Evolutionary conservation across 2,329 filamentous ascomycete genomes (phyloP).

Genomic region (Botrytis elliptica): DNA sequence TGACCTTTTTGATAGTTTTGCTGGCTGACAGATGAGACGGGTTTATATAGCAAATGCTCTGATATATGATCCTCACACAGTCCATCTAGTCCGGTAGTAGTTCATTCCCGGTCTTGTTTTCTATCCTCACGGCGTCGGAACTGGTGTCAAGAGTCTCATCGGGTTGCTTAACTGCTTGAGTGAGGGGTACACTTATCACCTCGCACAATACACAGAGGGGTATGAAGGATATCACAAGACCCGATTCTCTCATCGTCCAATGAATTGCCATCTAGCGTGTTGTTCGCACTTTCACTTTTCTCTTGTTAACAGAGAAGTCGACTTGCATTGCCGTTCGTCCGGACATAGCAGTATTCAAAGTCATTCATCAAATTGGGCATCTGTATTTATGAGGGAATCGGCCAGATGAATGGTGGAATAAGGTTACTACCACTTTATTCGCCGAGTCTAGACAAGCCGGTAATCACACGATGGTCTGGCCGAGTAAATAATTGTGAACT

Average conservation of each 20-base stretch:
- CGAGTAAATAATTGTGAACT: background rate
- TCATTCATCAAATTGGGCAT: background rate
- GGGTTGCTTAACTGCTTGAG: background rate
- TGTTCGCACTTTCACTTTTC: background rate
- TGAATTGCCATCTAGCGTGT: background rate
- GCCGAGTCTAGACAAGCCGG: background rate
- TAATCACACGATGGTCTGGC: background rate
- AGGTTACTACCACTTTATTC: background rate
- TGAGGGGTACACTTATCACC: background rate
- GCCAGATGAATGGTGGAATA: too few species aligned
- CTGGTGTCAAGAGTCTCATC: background rate
- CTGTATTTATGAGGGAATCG: background rate
- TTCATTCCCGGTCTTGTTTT: background rate
- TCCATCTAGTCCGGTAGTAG: background rate
- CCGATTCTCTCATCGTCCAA: background rate
- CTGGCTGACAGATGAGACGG: background rate
- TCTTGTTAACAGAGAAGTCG: background rate
- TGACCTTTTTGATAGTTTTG: background rate
- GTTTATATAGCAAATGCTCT: background rate
- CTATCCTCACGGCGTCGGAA: background rate
- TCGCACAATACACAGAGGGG: too few species aligned
- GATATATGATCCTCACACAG: too few species aligned
- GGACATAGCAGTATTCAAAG: background rate
- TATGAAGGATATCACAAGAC: background rate
- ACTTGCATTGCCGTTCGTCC: background rate